A percentile compares a stretch with the other conserved stretches of the same genome.
These are phyloP conservation scores for Aspergillus hancockii DNA, from an alignment of 495 filamentous ascomycete species.

Conservation along the genomic window DNA sequence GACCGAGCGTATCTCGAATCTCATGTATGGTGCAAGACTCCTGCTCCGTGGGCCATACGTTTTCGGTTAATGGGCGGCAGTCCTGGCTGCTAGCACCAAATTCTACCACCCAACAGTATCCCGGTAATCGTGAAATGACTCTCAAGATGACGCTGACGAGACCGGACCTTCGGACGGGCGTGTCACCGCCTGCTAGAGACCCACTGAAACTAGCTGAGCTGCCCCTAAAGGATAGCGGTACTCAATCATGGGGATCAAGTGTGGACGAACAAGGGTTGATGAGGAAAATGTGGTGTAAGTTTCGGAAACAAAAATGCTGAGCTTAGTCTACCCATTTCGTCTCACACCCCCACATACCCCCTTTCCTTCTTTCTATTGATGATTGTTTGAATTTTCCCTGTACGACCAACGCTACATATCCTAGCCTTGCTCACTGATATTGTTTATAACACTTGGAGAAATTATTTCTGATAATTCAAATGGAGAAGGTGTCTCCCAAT, in stretches of 20 bases:
- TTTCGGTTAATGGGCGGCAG: slow-evolving; percentile 16
- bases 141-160: slow-evolving; percentile 91
- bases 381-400: slow-evolving; percentile 11
- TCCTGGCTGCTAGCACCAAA: slow-evolving; percentile 23
- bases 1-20: slow-evolving; percentile 33
- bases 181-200: slow-evolving; percentile 52
- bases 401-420: not conserved
- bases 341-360: not conserved
- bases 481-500: too few relatives aligned
- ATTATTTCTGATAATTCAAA: too few relatives aligned
- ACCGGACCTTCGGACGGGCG: slow-evolving; percentile 72
- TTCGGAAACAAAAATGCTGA: slow-evolving; percentile 37
- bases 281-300: slow-evolving; percentile 57
- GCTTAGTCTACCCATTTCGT: not conserved
- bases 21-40: slow-evolving; percentile 23
- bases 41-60: slow-evolving; percentile 13
- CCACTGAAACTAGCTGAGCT: slow-evolving; percentile 56
- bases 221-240: slow-evolving; percentile 45
- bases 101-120: slow-evolving; percentile 20
- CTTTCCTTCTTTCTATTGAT: slow-evolving; percentile 15
- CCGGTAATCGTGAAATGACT: slow-evolving; percentile 77
- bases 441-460: not conserved
- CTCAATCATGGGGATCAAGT: slow-evolving; percentile 45
- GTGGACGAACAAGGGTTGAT: slow-evolving; percentile 47
- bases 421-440: not conserved